Percentiles rank a stretch among this genome's conserved stretches.
Conservation (phyloP, 2,329 filamentous ascomycete genomes). For the Fusarium hostae region DNA sequence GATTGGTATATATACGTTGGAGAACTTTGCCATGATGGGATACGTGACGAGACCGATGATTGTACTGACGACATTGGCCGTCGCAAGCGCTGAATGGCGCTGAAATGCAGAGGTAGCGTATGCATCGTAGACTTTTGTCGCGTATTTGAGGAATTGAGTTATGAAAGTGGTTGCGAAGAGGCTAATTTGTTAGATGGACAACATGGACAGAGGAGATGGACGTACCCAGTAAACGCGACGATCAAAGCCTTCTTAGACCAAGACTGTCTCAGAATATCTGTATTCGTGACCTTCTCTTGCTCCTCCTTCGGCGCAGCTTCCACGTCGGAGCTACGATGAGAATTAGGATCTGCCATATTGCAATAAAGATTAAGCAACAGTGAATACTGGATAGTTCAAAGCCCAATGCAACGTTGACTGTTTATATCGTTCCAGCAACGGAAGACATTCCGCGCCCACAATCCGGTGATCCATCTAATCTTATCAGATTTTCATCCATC, state of each 20-base stretch:
- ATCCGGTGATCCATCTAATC: constrained; percentile 40
- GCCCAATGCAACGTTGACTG: neutral
- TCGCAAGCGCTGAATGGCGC: constrained; percentile 60
- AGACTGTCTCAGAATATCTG: constrained; percentile 37
- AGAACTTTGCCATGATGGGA: constrained; percentile 69
- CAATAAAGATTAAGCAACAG: neutral
- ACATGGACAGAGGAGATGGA: accelerated
- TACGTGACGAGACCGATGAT: constrained; percentile 64
- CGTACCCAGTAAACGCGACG: constrained; percentile 40
- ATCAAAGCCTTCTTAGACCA: constrained; percentile 43
- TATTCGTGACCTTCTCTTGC: constrained; percentile 11
- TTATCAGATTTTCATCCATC: constrained; percentile 31
- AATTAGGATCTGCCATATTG: constrained; percentile 22
- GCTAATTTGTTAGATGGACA: constrained; percentile 3
- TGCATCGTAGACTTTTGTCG: constrained; percentile 47
- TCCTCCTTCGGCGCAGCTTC: constrained; percentile 16
- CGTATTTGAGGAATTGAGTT: constrained; percentile 47
- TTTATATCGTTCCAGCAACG: neutral
- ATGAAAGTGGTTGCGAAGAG: constrained; percentile 48
- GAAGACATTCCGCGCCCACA: constrained; percentile 31
- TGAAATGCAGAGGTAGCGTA: constrained; percentile 54
- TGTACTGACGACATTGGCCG: constrained; percentile 59
- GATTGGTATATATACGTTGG: constrained; percentile 51
- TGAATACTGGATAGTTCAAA: neutral
- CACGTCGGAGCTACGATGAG: constrained; percentile 27